Conservation (phyloP, 306 rosid genomes). For the Glycine soja region DNA sequence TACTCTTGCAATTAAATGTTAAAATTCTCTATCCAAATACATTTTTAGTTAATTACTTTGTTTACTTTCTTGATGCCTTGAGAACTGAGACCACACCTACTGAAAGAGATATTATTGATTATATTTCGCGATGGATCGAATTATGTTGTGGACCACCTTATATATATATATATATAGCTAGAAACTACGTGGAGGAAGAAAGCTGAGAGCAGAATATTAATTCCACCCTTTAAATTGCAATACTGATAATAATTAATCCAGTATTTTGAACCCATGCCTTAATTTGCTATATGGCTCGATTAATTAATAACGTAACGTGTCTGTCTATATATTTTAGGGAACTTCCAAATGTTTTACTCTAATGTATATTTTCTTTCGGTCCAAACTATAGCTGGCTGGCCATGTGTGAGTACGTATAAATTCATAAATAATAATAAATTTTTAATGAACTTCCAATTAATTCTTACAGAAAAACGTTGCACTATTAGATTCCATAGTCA, state of each 20-base stretch:
- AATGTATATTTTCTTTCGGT: not conserved
- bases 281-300: not conserved
- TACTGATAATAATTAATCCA: not conserved
- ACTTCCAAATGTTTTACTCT: not conserved
- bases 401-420: not conserved
- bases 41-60: not conserved
- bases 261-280: not conserved
- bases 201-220: not conserved
- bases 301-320: not conserved
- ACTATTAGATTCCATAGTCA: not conserved
- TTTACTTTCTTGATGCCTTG: not conserved
- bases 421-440: not conserved
- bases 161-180: not conserved
- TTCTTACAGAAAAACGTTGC: not conserved
- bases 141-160: constrained; percentile 29
- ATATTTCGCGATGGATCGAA: not conserved
- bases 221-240: not conserved
- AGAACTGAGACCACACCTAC: constrained; percentile 3
- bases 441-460: not conserved
- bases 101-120: not conserved
- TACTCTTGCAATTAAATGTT: too few species aligned
- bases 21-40: too few species aligned
- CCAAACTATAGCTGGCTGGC: not conserved
- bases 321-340: constrained; percentile 14
- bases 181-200: constrained; percentile 1